Evolutionary conservation across 1,139 yeast species (phyloP).

Genomic region (Suhomyces terraborum): DNA sequence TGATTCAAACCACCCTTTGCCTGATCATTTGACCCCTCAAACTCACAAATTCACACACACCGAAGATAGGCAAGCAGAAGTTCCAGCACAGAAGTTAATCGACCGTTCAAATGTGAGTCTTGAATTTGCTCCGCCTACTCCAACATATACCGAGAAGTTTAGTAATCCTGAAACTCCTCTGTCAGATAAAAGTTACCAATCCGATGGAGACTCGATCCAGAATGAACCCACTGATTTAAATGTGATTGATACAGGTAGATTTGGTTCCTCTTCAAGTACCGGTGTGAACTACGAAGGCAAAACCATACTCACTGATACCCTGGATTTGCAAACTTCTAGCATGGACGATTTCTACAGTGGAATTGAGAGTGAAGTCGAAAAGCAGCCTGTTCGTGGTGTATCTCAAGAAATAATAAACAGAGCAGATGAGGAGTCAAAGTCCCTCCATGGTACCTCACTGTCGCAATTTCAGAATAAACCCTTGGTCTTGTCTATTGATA

Average conservation of each 20-base stretch:
- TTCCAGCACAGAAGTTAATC: not conserved
- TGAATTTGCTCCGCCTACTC: constrained; percentile 34
- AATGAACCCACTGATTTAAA: constrained; percentile 35
- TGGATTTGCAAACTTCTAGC: constrained; percentile 1
- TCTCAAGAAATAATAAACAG: too few relatives aligned
- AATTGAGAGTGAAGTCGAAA: constrained; percentile 2
- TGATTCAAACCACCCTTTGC: not conserved
- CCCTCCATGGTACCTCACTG: too few relatives aligned
- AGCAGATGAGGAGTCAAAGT: too few relatives aligned
- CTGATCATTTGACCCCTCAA: not conserved
- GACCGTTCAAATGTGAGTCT: not conserved
- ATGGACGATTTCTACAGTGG: constrained; percentile 9
- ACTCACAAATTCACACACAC: not conserved
- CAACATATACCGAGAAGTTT: constrained; percentile 20
- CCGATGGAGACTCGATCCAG: constrained; percentile 43
- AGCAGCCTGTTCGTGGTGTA: not conserved
- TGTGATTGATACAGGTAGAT: constrained; percentile 17
- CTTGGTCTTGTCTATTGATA: constrained; percentile 31
- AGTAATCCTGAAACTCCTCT: constrained; percentile 32
- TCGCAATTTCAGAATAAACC: constrained; percentile 20
- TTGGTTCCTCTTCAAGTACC: constrained; percentile 2
- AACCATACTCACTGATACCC: not conserved
- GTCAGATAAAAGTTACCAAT: constrained; percentile 37
- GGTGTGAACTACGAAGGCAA: not conserved
- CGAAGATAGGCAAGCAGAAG: not conserved